Evolutionary conservation across 2,329 filamentous ascomycete genomes (phyloP).

Genomic region (Aspergillus sojae): DNA sequence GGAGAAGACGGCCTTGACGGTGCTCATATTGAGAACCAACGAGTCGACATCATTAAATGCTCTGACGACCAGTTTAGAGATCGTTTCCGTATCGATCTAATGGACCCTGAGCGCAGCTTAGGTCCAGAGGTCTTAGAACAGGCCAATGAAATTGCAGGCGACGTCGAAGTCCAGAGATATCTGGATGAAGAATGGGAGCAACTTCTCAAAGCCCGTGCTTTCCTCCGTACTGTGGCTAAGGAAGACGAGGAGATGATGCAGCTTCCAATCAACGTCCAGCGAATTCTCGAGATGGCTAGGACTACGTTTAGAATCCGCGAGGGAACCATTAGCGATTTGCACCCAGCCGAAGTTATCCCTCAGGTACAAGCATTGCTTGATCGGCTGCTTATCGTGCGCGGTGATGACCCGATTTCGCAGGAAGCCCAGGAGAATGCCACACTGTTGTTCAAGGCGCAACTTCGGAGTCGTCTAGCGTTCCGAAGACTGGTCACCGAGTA

Average conservation of each 20-base stretch:
- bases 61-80: slow-evolving; percentile 76
- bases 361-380: slow-evolving; percentile 74
- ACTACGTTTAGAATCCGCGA: slow-evolving; percentile 89
- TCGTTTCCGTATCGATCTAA: slow-evolving; percentile 84
- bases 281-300: slow-evolving; percentile 88
- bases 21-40: slow-evolving; percentile 89
- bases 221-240: slow-evolving; percentile 72
- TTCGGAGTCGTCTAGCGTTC: slow-evolving; percentile 88
- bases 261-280: slow-evolving; percentile 85
- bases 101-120: slow-evolving; percentile 67
- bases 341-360: slow-evolving; percentile 83
- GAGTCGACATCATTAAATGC: slow-evolving; percentile 81
- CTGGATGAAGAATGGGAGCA: slow-evolving; percentile 88
- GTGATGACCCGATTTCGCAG: slow-evolving; percentile 75
- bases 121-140: slow-evolving; percentile 76
- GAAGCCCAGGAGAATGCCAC: slow-evolving; percentile 91
- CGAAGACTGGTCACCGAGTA: slow-evolving; percentile 87
- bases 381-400: slow-evolving; percentile 81
- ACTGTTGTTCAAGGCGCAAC: slow-evolving; percentile 85
- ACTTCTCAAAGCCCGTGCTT: slow-evolving; percentile 71
- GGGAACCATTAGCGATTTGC: slow-evolving; percentile 81
- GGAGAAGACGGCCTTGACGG: slow-evolving; percentile 97
- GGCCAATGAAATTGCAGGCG: slow-evolving; percentile 81
- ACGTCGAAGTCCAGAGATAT: slow-evolving; percentile 81
- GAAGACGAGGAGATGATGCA: slow-evolving; percentile 86